phyloP scores from a whole-genome alignment of 331 rosid species.

The Rosa hybrid region DNA sequence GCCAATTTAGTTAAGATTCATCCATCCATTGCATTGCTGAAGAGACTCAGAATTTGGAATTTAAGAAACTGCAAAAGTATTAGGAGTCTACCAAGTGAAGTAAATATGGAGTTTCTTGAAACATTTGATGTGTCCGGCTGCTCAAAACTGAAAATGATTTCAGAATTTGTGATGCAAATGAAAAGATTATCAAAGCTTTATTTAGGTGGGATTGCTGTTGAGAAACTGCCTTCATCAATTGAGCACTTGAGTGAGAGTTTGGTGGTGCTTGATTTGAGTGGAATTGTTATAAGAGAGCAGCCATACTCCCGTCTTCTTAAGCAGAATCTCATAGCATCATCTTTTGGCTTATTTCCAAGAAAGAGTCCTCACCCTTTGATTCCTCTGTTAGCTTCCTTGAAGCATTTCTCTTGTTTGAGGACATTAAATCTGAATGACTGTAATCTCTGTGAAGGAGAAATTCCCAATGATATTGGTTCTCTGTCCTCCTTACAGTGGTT shows the following conservation, averaged over 20 bases:
- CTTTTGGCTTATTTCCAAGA: not conserved
- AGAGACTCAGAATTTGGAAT: not conserved
- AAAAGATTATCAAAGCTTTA: not conserved
- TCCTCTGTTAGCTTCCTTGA: not conserved
- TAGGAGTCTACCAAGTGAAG: not conserved
- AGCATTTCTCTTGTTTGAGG: not conserved
- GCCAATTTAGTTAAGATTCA: not conserved
- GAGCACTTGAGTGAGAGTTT: not conserved
- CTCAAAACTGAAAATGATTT: constrained; percentile 6
- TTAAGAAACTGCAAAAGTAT: not conserved
- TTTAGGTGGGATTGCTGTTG: not conserved
- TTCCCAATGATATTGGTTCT: not conserved
- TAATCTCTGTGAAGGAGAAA: not conserved
- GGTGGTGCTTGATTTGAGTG: not conserved
- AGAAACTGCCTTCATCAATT: not conserved
- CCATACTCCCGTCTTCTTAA: not conserved
- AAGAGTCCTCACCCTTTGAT: not conserved
- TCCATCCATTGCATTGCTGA: not conserved
- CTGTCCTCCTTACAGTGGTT: not conserved
- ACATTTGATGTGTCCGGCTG: not conserved
- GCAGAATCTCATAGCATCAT: not conserved
- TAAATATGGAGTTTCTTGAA: not conserved
- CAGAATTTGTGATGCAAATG: not conserved
- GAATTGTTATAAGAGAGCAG: not conserved
- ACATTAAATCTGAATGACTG: not conserved